A percentile compares a stretch with the other conserved stretches of the same genome.
Conservation (phyloP, 2,329 filamentous ascomycete genomes). For the Fonsecaea nubica region DNA sequence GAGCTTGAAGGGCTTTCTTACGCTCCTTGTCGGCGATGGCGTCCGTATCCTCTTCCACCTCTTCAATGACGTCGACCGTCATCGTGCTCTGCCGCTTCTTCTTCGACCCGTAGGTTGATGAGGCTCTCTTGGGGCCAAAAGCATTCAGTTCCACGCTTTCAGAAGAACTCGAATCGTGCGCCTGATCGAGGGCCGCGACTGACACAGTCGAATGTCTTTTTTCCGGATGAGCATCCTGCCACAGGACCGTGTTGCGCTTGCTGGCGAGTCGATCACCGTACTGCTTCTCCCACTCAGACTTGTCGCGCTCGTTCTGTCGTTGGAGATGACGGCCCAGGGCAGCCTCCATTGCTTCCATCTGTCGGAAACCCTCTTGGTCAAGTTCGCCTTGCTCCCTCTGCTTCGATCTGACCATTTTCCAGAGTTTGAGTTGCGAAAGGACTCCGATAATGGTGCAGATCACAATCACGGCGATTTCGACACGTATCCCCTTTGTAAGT, state of each 20-base stretch:
- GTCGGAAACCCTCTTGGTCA: conserved; percentile 61
- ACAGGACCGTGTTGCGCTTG: conserved; percentile 57
- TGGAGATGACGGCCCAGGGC: conserved; percentile 68
- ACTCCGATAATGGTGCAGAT: conserved; percentile 77
- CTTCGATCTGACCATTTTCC: conserved; percentile 73
- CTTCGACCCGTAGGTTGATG: conserved; percentile 27
- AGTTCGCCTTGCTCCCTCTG: conserved; percentile 54
- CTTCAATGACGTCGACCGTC: conserved; percentile 37
- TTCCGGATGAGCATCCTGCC: conserved; percentile 51
- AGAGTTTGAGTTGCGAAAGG: conserved; percentile 83
- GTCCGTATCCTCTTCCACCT: conserved; percentile 36
- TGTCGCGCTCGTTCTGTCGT: conserved; percentile 53
- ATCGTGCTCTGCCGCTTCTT: conserved; percentile 36
- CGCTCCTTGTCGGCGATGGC: conserved; percentile 67
- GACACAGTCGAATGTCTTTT: conserved; percentile 42
- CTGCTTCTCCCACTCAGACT: conserved; percentile 73
- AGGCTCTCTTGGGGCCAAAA: conserved; percentile 14
- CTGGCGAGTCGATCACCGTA: conserved; percentile 68
- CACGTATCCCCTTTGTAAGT: conserved; percentile 81
- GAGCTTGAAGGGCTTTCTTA: conserved; percentile 80
- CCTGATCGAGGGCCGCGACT: conserved; percentile 24
- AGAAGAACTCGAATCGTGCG: conserved; percentile 14
- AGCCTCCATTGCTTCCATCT: conserved; percentile 69
- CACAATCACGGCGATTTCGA: conserved; percentile 79
- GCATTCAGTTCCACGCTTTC: conserved; percentile 36